Conservation (phyloP, 208 protist genomes). For the Strigomonas culicis region DNA sequence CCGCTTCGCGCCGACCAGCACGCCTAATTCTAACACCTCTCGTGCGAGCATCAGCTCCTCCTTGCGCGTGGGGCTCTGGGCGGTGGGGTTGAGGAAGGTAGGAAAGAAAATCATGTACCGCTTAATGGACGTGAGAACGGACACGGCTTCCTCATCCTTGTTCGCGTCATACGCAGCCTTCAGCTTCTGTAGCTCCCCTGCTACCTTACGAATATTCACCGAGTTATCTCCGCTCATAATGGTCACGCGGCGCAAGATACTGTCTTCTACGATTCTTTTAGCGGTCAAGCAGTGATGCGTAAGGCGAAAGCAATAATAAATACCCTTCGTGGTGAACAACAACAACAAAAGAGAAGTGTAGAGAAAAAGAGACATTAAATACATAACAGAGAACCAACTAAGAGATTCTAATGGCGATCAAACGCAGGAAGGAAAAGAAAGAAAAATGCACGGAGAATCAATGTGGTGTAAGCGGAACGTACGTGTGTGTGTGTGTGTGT, state of each 20-base stretch:
- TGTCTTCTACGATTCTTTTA: not conserved
- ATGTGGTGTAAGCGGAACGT: not conserved
- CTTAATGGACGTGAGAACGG: constrained; percentile 64
- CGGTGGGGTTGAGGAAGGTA: constrained; percentile 78
- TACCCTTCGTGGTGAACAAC: too few species aligned
- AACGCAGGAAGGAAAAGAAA: constrained; percentile 22
- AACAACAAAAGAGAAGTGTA: too few species aligned
- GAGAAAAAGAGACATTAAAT: not conserved
- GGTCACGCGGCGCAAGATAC: not conserved
- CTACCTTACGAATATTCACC: constrained; percentile 62
- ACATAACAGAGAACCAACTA: not conserved
- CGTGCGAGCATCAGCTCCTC: constrained; percentile 85
- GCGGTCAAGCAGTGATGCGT: constrained; percentile 2
- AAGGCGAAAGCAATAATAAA: constrained; percentile 1
- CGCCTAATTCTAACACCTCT: constrained; percentile 82
- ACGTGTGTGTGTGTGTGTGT: constrained; percentile 7
- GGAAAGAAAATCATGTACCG: constrained; percentile 82
- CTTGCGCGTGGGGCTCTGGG: constrained; percentile 52
- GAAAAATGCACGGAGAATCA: too few species aligned
- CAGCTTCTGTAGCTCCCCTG: constrained; percentile 67
- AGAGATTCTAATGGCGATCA: not conserved
- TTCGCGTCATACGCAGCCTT: constrained; percentile 70
- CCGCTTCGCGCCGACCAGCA: constrained; percentile 66
- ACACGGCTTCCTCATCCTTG: constrained; percentile 44
- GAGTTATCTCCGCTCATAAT: constrained; percentile 31